Base-by-base conservation (phyloP, 1,284 basidiomycete genomes). In the Cryptococcus maquisensis region DNA sequence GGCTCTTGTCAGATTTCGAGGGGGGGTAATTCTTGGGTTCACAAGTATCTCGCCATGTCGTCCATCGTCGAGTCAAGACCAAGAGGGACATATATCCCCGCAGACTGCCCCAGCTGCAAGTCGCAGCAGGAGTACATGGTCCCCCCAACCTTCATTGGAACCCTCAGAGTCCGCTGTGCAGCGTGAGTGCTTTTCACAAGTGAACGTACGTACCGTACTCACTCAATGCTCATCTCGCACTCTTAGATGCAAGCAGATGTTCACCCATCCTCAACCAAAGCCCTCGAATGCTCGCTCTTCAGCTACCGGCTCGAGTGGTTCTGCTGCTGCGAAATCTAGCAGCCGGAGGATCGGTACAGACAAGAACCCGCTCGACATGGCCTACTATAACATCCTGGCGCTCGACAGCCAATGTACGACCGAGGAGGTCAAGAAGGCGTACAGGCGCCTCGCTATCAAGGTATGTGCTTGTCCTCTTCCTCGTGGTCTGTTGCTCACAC, bases 381-480 rank as follows among this genome's bases (percentile, higher is more conserved):
- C 83, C 15, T 94, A 93, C 74, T 94, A 94, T 67, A 90, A 79
- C 49, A 68, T 77, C 7, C 57, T 76, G 9, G 72, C 72, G 4
- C 49, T 74, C 12, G 58, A 63, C 35, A 70, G 67, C 36, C 62
- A 67, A 47, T 72, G 71, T 49, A 71, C 71, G 12, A 59, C 51
- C 5, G 76, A 75, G 10, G 74, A 77, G 55, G 84, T 98, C 72
- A 98, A 98, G 80, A 96, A 93, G 76, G 90, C 95, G 3, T 98
- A 98, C 78, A 84, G 93, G 48, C 85, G 94, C 18, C 80, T 96
- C 50, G 95, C 95, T 2, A 96, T 97, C 78, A 95, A 95, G 76
- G 86, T 88, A 42, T 21, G 64, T 51, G n/a, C 32, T 4, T 2
- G 37, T n/a, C 13, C 23, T 40, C n/a, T 15, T 16, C 26, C 26